phyloP scores from a whole-genome alignment of 768 basidiomycete species.

The Thelephora ganbajun region DNA sequence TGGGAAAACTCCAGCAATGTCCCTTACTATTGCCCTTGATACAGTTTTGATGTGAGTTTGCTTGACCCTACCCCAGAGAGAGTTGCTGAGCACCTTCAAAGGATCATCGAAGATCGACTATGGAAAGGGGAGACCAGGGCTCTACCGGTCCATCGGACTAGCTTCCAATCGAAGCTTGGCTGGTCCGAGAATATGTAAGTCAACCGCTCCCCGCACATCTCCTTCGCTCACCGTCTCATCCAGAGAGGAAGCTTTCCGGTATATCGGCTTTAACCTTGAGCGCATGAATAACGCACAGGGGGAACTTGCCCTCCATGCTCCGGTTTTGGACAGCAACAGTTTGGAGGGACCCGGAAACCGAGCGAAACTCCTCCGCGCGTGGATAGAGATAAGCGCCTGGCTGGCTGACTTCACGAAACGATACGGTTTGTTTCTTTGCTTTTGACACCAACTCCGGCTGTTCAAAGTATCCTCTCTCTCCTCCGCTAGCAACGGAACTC shows the following conservation, averaged over 20 bases:
- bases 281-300: conserved; percentile 13
- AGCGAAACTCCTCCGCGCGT: conserved; percentile 57
- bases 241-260: conserved; percentile 28
- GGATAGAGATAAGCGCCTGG: conserved; percentile 68
- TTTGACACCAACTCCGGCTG: not conserved
- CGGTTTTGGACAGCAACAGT: conserved; percentile 32
- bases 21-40: conserved; percentile 45
- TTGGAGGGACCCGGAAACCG: conserved; percentile 36
- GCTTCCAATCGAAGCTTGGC: conserved; percentile 52
- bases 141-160: conserved; percentile 36
- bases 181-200: conserved; percentile 49
- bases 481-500: conserved; percentile 26
- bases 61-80: conserved; percentile 1
- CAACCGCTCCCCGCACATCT: not conserved
- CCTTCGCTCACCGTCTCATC: not conserved
- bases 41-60: conserved; percentile 48
- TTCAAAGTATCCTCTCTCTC: not conserved
- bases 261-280: conserved; percentile 23
- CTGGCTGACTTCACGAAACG: conserved; percentile 28
- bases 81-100: conserved; percentile 15
- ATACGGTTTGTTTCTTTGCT: conserved; percentile 3
- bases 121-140: conserved; percentile 56
- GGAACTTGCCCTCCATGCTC: conserved; percentile 38
- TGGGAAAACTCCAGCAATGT: conserved; percentile 39
- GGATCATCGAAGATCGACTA: conserved; percentile 61